Evolutionary conservation across 2,329 filamentous ascomycete species (phyloP), one percentile per base, ranked within the genome.

Genomic region (Alternaria panax): DNA sequence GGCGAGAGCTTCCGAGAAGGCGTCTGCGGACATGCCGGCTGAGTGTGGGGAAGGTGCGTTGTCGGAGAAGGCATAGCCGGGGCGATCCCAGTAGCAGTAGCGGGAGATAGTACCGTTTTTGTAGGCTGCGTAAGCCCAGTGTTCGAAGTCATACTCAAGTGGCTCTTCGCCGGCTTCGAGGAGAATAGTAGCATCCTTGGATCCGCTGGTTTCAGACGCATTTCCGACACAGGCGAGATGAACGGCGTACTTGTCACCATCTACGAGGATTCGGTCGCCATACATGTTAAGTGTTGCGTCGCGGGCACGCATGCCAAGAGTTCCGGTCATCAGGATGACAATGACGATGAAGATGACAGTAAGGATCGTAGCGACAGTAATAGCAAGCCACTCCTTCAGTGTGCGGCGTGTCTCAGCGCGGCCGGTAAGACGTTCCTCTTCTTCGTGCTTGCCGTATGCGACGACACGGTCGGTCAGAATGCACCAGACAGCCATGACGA

Each of bases 11-110:
- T 98, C 93, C 42, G 92, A 93, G 25, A 98, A 83, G 0, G 89
- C 92, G 72, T 97, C 93, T 5, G 92, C 89, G n/a, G 91, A 90
- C 87, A 97, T 97, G 42, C 93, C 93, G 5, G 92, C 94, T 5
- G 92, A 96, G 69, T 97, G 89, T 0, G 95, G 95, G 6, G 93
- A 97, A 2, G 95, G 95, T 0, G 94, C 93, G 55, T 95, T 94
- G 78, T 99, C 95, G 46, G 88, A 87, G 89, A 92, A 97, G 7
- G 86, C 94, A 56, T 94, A 86, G 1, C 95, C 95, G 1, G 95
- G 95, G 22, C 95, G 90, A 75, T 99, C 95, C 75, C 92, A 93
- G 78, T 97, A 97, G 83, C 95, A 99, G 81, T 96, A 98, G 60
- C 94, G 88, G 56, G 84, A 82, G 69, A 99, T 95, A 45, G 90